phyloP scores from a whole-genome alignment of 345 rosid species.

The Rhodamnia rubescens region DNA sequence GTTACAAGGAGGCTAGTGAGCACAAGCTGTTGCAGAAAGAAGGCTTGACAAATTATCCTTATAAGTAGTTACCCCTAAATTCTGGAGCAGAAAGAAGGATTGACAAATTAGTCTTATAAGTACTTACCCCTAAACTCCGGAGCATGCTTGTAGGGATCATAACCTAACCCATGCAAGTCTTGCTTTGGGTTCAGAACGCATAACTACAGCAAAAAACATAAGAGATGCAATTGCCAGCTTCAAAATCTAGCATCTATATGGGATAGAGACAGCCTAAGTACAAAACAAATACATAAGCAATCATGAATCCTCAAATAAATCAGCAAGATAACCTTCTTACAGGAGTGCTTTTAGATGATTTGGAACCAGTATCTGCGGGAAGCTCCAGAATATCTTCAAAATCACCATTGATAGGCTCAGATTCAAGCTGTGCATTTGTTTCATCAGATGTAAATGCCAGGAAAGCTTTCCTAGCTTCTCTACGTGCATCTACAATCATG shows the following conservation, averaged over 20 bases:
- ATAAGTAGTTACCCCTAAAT: background rate
- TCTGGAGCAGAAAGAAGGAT: background rate
- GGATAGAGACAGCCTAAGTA: background rate
- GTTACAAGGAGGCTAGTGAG: background rate
- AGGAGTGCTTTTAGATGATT: constrained; percentile 49
- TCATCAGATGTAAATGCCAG: constrained; percentile 76
- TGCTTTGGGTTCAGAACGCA: constrained; percentile 80
- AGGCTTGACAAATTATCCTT: background rate
- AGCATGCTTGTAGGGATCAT: constrained; percentile 90
- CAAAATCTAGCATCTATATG: background rate
- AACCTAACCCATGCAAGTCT: constrained; percentile 83
- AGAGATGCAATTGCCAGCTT: background rate
- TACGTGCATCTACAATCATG: constrained; percentile 56
- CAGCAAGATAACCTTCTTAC: constrained; percentile 32
- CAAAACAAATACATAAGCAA: background rate
- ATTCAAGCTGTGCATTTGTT: constrained; percentile 15
- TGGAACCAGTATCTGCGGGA: constrained; percentile 26
- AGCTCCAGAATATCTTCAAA: constrained; percentile 24
- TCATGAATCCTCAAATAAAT: background rate
- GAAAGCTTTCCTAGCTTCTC: constrained; percentile 95
- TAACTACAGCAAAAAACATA: constrained; percentile 35
- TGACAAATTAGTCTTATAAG: background rate
- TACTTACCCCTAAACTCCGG: constrained; percentile 88
- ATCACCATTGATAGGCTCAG: constrained; percentile 28
- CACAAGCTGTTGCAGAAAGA: background rate